Evolutionary conservation across 345 rosid genomes (phyloP).

Genomic region (Clausena lansium): DNA sequence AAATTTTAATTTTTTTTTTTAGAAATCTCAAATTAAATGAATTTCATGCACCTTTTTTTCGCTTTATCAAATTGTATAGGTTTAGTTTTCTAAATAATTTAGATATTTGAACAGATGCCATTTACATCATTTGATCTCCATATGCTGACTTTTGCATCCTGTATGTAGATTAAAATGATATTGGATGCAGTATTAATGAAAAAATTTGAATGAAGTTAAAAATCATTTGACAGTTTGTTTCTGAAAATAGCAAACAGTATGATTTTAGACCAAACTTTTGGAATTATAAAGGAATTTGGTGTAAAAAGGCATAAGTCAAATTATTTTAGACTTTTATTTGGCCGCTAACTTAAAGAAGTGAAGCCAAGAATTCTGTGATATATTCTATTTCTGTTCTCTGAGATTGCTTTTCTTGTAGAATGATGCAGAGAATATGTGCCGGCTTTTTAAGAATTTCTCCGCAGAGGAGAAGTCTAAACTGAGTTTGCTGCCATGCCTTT

Average conservation of each 20-base stretch:
- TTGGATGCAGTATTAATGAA: background rate
- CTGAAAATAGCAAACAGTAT: background rate
- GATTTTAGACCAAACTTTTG: background rate
- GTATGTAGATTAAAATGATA: background rate
- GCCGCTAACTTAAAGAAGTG: background rate
- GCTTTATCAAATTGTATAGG: background rate
- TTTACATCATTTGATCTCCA: background rate
- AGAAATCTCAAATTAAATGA: background rate
- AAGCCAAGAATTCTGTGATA: background rate
- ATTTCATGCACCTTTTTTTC: background rate
- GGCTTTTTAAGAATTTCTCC: slow-evolving; percentile 42
- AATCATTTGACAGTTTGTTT: background rate
- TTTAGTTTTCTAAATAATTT: slow-evolving; percentile 1
- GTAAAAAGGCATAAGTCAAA: background rate
- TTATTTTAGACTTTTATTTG: background rate
- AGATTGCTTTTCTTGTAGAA: slow-evolving; percentile 36
- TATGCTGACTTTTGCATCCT: background rate
- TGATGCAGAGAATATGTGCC: slow-evolving; percentile 68
- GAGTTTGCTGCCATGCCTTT: slow-evolving; percentile 41
- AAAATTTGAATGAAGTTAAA: background rate
- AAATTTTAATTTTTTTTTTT: background rate
- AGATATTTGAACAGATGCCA: background rate
- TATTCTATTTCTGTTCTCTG: background rate
- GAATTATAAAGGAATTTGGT: background rate
- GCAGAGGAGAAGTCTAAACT: slow-evolving; percentile 33